Percentiles rank a stretch among this genome's conserved stretches.
These are phyloP conservation scores for Pyricularia pennisetigena DNA, from an alignment of 2,329 filamentous ascomycete species.

Conservation along the genomic window DNA sequence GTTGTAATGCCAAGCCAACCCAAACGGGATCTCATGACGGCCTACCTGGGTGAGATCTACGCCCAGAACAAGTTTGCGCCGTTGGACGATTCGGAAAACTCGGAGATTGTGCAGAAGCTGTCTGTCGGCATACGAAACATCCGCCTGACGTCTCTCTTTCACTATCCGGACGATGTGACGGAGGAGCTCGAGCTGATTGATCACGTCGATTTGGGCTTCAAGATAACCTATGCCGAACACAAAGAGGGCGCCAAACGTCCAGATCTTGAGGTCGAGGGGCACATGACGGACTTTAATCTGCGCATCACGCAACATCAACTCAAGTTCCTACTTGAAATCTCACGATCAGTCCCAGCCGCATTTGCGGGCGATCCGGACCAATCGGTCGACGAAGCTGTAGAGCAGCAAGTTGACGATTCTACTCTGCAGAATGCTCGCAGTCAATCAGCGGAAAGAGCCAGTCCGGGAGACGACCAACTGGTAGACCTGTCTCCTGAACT, in stretches of 20 bases:
- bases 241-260: constrained; percentile 66
- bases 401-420: constrained; percentile 58
- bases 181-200: constrained; percentile 97
- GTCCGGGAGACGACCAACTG: constrained; percentile 12
- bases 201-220: constrained; percentile 89
- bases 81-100: constrained; percentile 64
- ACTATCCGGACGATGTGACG: constrained; percentile 60
- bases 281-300: constrained; percentile 88
- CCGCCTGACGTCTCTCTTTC: constrained; percentile 77
- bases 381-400: constrained; percentile 57
- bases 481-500: constrained; percentile 61
- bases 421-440: constrained; percentile 36
- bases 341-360: constrained; percentile 75
- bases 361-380: constrained; percentile 68
- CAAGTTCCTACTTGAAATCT: constrained; percentile 80
- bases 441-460: constrained; percentile 19
- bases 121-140: constrained; percentile 88
- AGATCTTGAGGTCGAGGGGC: constrained; percentile 83
- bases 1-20: constrained; percentile 59
- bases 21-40: constrained; percentile 75
- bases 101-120: constrained; percentile 78
- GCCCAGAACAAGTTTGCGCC: constrained; percentile 87
- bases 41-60: constrained; percentile 94
- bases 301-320: constrained; percentile 84
- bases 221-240: constrained; percentile 86